These are phyloP conservation scores for Daldinia sp. DNA, from an alignment of 2,329 filamentous ascomycete genomes.

Conservation along the genomic window DNA sequence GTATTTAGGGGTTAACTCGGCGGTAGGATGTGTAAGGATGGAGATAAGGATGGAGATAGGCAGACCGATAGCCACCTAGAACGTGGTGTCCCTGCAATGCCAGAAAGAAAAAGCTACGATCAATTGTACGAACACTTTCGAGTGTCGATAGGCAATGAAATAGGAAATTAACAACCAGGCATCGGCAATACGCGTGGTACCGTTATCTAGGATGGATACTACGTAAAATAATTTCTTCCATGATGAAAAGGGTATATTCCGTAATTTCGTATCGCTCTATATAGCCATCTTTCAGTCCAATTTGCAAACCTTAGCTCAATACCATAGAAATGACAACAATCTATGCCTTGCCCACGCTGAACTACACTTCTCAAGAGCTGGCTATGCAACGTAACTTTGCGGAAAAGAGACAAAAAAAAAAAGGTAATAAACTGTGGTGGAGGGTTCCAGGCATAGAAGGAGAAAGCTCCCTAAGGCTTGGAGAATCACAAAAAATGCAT, in stretches of 20 bases:
- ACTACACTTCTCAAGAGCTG: constrained; percentile 14
- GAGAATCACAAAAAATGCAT: neutral
- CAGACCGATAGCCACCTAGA: too few relatives aligned
- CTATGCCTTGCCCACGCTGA: neutral
- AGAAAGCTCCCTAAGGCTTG: neutral
- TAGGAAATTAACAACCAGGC: neutral
- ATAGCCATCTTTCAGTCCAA: constrained; percentile 3
- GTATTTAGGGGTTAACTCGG: neutral
- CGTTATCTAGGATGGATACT: neutral
- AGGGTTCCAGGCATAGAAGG: neutral
- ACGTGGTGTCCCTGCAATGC: neutral
- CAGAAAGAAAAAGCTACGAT: neutral
- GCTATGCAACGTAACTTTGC: neutral
- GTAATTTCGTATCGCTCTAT: constrained; percentile 4
- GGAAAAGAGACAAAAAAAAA: neutral
- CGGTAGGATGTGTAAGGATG: neutral
- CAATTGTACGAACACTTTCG: neutral
- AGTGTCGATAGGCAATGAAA: neutral
- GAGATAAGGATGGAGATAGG: too few relatives aligned
- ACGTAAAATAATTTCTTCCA: neutral
- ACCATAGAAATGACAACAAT: constrained; percentile 17
- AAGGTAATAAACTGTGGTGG: neutral
- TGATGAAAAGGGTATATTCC: constrained; percentile 27
- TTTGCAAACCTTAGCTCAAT: constrained; percentile 10
- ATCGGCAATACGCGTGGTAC: neutral